These are phyloP conservation scores for Glycyrrhiza uralensis DNA, from an alignment of 306 rosid genomes.

Conservation along the genomic window DNA sequence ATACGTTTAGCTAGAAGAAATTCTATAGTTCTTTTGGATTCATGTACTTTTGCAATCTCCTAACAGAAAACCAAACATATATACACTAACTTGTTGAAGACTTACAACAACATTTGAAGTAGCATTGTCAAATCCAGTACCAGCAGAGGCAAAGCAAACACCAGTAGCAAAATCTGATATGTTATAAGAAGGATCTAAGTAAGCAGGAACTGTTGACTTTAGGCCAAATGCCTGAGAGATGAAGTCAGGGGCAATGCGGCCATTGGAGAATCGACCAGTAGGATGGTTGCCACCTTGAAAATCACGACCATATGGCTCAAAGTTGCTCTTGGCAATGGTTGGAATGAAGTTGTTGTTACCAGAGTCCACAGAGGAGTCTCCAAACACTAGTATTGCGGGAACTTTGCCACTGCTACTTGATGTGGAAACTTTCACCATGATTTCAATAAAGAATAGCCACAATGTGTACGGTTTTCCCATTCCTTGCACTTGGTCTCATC, in stretches of 20 bases:
- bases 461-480: constrained; percentile 30
- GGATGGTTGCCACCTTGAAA: constrained; percentile 44
- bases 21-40: too few relatives aligned
- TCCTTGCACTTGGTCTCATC: neutral
- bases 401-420: constrained; percentile 35
- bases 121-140: constrained; percentile 62
- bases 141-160: constrained; percentile 75
- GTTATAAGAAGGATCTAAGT: constrained; percentile 47
- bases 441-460: constrained; percentile 16
- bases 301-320: constrained; percentile 62
- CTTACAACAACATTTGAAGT: constrained; percentile 58
- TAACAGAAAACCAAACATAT: too few relatives aligned
- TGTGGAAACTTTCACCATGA: neutral
- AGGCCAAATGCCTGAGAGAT: constrained; percentile 57
- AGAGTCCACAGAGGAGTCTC: constrained; percentile 70
- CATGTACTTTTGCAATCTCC: too few relatives aligned
- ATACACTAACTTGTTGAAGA: neutral
- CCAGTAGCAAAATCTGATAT: constrained; percentile 57
- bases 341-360: constrained; percentile 75
- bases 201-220: constrained; percentile 51
- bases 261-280: constrained; percentile 59
- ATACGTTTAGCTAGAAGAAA: too few relatives aligned
- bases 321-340: constrained; percentile 57
- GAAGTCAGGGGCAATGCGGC: constrained; percentile 51
- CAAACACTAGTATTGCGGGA: constrained; percentile 55